A percentile compares a stretch with the other conserved stretches of the same genome.
These are phyloP conservation scores for Pseudomonodictys pantanalensis DNA, from an alignment of 495 filamentous ascomycete species.

Conservation along the genomic window DNA sequence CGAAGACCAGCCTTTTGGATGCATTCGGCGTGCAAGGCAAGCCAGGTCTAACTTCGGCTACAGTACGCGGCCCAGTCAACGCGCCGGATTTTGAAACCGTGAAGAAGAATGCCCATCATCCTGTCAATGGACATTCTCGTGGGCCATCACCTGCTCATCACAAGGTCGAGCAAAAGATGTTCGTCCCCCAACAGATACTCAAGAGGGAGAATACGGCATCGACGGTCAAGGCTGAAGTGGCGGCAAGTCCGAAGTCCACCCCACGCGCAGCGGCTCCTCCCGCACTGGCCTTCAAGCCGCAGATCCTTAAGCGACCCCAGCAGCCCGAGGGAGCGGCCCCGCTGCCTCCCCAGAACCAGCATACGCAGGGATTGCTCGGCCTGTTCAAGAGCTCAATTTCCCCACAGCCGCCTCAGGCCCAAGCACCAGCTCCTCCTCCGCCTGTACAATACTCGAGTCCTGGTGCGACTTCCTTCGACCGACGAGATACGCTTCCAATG, in stretches of 20 bases:
- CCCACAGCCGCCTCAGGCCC: not conserved
- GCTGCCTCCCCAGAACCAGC: not conserved
- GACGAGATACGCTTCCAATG: slow-evolving; percentile 38
- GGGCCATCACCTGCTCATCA: slow-evolving; percentile 8
- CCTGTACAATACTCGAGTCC: slow-evolving; percentile 31
- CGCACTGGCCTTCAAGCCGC: slow-evolving; percentile 54
- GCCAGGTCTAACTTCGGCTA: slow-evolving; percentile 42
- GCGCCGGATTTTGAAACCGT: slow-evolving; percentile 49
- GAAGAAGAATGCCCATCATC: slow-evolving; percentile 36
- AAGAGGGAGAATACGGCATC: not conserved
- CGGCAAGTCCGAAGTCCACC: slow-evolving; percentile 10
- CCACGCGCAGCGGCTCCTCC: slow-evolving; percentile 34
- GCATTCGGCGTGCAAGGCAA: slow-evolving; percentile 3
- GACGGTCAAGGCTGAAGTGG: not conserved
- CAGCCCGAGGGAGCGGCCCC: slow-evolving; percentile 2
- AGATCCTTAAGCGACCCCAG: slow-evolving; percentile 47
- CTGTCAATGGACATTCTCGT: slow-evolving; percentile 25
- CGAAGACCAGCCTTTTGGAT: slow-evolving; percentile 2
- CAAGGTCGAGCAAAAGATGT: slow-evolving; percentile 10
- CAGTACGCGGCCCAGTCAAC: slow-evolving; percentile 52
- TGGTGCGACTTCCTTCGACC: slow-evolving; percentile 36
- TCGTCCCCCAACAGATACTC: slow-evolving; percentile 20
- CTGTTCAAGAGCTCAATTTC: not conserved
- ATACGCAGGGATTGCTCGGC: not conserved
- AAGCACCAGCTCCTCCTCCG: not conserved